phyloP scores from a whole-genome alignment of 306 rosid species.

The Biancaea sappan region DNA sequence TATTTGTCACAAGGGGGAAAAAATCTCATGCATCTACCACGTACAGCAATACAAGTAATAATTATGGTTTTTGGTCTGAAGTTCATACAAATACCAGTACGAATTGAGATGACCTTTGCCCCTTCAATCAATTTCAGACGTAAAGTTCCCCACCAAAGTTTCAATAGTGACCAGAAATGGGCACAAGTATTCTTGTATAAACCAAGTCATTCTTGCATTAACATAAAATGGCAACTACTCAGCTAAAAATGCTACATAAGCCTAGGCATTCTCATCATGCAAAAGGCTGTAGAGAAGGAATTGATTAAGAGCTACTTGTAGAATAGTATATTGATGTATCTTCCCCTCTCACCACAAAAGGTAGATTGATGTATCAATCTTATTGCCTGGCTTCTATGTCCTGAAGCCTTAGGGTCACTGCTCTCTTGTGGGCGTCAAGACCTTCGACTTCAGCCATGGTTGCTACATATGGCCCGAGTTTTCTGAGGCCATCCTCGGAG shows the following conservation, averaged over 20 bases:
- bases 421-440: conserved; percentile 90
- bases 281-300: conserved; percentile 19
- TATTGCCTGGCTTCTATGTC: conserved; percentile 78
- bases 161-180: too few relatives aligned
- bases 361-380: conserved; percentile 40
- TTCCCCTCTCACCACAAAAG: too few relatives aligned
- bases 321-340: too few relatives aligned
- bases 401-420: conserved; percentile 86
- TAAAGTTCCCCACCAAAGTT: too few relatives aligned
- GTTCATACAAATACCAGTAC: not conserved
- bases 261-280: conserved; percentile 6
- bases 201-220: conserved; percentile 28
- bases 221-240: conserved; percentile 14
- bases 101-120: not conserved
- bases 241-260: conserved; percentile 30
- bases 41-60: not conserved
- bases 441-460: conserved; percentile 98
- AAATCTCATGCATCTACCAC: not conserved
- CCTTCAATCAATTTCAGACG: not conserved
- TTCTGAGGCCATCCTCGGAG: conserved; percentile 84
- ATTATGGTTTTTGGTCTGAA: not conserved
- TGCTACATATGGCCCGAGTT: conserved; percentile 85
- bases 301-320: conserved; percentile 19
- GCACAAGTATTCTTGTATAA: too few relatives aligned
- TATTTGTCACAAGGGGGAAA: too few relatives aligned